Evolutionary conservation across 805 yeast species (phyloP).

Genomic region (Saccharomycopsis synnaedendra): DNA sequence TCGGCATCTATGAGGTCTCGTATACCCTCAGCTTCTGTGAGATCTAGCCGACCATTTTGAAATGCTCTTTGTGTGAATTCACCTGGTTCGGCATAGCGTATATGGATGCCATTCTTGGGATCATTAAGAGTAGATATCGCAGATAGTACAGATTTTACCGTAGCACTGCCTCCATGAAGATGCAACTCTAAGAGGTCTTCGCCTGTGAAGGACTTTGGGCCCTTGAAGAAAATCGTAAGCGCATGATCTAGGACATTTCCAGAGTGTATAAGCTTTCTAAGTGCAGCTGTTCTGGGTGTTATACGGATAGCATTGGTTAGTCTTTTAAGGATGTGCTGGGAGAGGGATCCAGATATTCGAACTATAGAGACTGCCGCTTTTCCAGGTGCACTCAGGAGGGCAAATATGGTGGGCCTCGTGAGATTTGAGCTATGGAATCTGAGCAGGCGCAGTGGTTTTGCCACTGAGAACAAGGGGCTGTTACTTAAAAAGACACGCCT

Average conservation of each 20-base stretch:
- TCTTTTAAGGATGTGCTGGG: slow-evolving; percentile 30
- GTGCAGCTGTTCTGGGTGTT: slow-evolving; percentile 40
- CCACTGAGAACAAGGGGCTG: no score
- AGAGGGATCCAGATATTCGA: slow-evolving; percentile 66
- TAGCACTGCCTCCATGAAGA: slow-evolving; percentile 88
- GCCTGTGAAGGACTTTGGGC: slow-evolving; percentile 82
- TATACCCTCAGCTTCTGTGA: slow-evolving; percentile 86
- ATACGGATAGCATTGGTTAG: slow-evolving; percentile 37
- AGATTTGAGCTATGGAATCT: no score
- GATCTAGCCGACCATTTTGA: slow-evolving; percentile 69
- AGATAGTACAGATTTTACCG: slow-evolving; percentile 52
- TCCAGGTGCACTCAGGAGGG: slow-evolving; percentile 75
- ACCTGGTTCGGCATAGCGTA: slow-evolving; percentile 85
- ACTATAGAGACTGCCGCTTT: slow-evolving; percentile 82
- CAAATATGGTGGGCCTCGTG: slow-evolving; percentile 60
- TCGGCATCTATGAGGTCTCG: slow-evolving; percentile 86
- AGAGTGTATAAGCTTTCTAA: slow-evolving; percentile 41
- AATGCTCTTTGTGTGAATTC: slow-evolving; percentile 87
- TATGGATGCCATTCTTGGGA: slow-evolving; percentile 20
- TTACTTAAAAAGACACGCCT: no score
- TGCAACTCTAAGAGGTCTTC: slow-evolving; percentile 88
- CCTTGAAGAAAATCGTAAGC: slow-evolving; percentile 51
- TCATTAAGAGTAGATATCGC: slow-evolving; percentile 48
- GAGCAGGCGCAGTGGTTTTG: no score
- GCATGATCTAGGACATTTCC: slow-evolving; percentile 61